A percentile compares a stretch with the other conserved stretches of the same genome.
Conservation (phyloP, 176 grass and related monocot species). For the Zoysia japonica region DNA sequence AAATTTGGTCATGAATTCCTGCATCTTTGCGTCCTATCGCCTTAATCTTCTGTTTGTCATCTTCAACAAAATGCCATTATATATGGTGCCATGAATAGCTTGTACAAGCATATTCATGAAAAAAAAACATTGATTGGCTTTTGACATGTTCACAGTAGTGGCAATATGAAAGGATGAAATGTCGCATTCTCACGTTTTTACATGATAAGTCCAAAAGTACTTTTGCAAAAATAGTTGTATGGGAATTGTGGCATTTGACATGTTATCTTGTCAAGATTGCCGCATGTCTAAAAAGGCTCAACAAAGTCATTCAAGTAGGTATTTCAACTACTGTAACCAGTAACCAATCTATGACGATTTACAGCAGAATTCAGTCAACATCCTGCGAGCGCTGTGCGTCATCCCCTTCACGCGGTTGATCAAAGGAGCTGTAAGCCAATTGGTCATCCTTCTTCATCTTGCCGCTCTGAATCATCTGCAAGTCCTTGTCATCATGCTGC, state of each 20-base stretch:
- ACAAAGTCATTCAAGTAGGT: not conserved
- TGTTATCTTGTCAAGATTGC: not conserved
- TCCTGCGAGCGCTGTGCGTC: conserved; percentile 66
- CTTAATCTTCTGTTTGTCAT: too few species aligned
- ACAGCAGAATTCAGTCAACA: conserved; percentile 54
- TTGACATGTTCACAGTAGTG: not conserved
- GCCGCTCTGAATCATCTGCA: conserved; percentile 44
- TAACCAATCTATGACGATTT: not conserved
- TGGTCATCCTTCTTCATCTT: conserved; percentile 47
- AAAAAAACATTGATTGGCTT: too few species aligned
- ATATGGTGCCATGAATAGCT: too few species aligned
- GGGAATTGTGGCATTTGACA: not conserved
- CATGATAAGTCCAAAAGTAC: not conserved
- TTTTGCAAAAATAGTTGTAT: not conserved
- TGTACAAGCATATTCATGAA: too few species aligned
- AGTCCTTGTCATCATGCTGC: conserved; percentile 74
- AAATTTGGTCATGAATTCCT: too few species aligned
- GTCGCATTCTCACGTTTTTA: not conserved
- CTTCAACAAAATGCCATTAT: too few species aligned
- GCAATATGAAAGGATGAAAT: not conserved
- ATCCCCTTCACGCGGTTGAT: conserved; percentile 58
- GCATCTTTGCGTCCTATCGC: too few species aligned
- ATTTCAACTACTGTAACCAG: not conserved
- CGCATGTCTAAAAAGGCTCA: not conserved
- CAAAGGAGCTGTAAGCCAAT: conserved; percentile 44